Percentiles rank a stretch among this genome's conserved stretches.
Conservation (phyloP, 139 green algal species). For the Chlorella sp. region DNA sequence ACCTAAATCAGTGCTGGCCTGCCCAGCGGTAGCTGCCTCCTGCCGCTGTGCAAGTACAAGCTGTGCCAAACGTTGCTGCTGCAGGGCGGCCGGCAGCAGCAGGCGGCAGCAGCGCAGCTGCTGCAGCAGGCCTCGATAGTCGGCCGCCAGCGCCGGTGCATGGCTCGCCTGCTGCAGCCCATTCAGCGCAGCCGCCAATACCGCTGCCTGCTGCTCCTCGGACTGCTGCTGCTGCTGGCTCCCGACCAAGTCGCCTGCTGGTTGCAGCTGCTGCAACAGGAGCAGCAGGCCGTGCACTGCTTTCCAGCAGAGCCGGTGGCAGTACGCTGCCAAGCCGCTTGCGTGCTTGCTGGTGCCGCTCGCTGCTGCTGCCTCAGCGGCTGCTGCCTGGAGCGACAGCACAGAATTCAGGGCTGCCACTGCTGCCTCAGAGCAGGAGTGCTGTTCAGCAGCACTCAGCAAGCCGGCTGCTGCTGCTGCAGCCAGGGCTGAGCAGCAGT, state of each 20-base stretch:
- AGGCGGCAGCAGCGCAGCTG: conserved; percentile 21
- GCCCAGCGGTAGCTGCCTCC: background rate
- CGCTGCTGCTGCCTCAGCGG: background rate
- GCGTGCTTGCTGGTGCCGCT: background rate
- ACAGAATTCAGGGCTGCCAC: background rate
- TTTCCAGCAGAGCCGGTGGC: conserved; percentile 11
- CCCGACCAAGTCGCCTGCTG: background rate
- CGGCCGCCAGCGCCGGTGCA: background rate
- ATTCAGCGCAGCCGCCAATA: background rate
- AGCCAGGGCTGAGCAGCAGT: background rate
- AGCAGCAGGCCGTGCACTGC: background rate
- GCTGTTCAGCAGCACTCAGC: background rate
- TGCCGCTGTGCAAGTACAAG: background rate
- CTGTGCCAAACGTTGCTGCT: background rate
- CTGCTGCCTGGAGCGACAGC: background rate
- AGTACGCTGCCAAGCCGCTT: background rate
- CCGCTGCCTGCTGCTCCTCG: conserved; percentile 9
- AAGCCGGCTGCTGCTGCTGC: background rate
- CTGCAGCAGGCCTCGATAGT: background rate
- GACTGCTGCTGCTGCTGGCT: conserved; percentile 6
- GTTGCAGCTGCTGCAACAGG: background rate
- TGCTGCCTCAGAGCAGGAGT: background rate
- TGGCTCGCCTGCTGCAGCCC: background rate
- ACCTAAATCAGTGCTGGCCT: background rate
- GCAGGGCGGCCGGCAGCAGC: background rate